Percentiles rank a stretch among this genome's conserved stretches.
These are phyloP conservation scores for Cladosporium cucumerinum DNA, from an alignment of 2,329 filamentous ascomycete species.

Conservation along the genomic window DNA sequence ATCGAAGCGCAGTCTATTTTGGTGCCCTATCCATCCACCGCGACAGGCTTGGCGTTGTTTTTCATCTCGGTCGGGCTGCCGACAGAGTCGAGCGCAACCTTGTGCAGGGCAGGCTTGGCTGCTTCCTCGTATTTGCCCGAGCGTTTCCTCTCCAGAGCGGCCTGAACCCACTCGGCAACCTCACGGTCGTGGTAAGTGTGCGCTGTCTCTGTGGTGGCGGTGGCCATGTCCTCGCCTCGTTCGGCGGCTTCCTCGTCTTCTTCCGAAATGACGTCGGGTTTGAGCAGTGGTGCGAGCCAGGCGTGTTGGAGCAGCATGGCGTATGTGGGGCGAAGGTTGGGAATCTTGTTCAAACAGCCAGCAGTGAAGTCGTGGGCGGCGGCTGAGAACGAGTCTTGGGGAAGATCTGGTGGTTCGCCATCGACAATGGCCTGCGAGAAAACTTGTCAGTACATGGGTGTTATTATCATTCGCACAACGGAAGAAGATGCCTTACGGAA, in stretches of 20 bases:
- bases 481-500: slow-evolving; percentile 63
- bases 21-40: slow-evolving; percentile 2
- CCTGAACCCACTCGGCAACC: slow-evolving; percentile 79
- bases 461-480: neutral
- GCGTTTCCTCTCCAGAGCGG: slow-evolving; percentile 64
- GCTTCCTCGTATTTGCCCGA: slow-evolving; percentile 54
- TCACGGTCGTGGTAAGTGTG: slow-evolving; percentile 61
- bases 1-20: neutral
- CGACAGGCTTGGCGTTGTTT: slow-evolving; percentile 9
- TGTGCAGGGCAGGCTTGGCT: slow-evolving; percentile 78
- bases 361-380: slow-evolving; percentile 81
- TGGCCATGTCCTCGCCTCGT: slow-evolving; percentile 23
- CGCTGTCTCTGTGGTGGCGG: slow-evolving; percentile 35
- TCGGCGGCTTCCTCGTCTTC: slow-evolving; percentile 60
- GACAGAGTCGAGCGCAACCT: slow-evolving; percentile 71
- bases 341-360: slow-evolving; percentile 87
- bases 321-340: slow-evolving; percentile 90
- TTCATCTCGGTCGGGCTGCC: slow-evolving; percentile 9
- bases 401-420: slow-evolving; percentile 88
- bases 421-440: slow-evolving; percentile 82
- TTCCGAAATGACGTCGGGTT: slow-evolving; percentile 71
- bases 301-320: slow-evolving; percentile 82
- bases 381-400: slow-evolving; percentile 72
- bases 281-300: slow-evolving; percentile 75
- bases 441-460: slow-evolving; percentile 22